Conservation (phyloP, 768 basidiomycete genomes). For the Exidia glandulosa region DNA sequence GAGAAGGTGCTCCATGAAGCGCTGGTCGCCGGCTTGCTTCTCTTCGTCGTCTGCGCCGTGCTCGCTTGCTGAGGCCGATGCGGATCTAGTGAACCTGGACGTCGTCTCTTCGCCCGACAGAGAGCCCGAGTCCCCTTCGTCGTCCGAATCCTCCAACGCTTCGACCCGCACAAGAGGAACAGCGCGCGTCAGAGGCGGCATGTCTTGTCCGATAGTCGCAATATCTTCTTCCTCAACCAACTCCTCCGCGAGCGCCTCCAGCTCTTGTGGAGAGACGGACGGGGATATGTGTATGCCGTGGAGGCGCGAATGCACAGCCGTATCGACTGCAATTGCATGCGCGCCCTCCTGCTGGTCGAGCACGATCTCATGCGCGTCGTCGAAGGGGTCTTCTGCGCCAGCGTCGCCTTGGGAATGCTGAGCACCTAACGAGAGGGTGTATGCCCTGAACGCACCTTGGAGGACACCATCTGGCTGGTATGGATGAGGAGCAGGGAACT, state of each 20-base stretch:
- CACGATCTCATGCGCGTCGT: background rate
- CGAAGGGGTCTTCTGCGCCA: background rate
- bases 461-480: no score
- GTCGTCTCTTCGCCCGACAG: no score
- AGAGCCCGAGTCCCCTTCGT: no score
- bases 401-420: background rate
- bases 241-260: background rate
- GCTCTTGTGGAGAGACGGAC: background rate
- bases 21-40: no score
- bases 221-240: background rate
- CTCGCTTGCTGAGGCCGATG: no score
- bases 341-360: background rate
- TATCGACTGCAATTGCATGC: background rate
- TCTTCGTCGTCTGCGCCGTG: no score
- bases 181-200: background rate
- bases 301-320: background rate
- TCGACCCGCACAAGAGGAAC: no score
- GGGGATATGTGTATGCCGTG: background rate
- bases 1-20: background rate
- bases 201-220: background rate
- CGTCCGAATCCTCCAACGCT: no score
- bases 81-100: no score
- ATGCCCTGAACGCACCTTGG: background rate
- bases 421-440: background rate
- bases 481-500: no score